These are phyloP conservation scores for Astrephomene gubernaculifera DNA, from an alignment of 139 green algal species.

Conservation along the genomic window DNA sequence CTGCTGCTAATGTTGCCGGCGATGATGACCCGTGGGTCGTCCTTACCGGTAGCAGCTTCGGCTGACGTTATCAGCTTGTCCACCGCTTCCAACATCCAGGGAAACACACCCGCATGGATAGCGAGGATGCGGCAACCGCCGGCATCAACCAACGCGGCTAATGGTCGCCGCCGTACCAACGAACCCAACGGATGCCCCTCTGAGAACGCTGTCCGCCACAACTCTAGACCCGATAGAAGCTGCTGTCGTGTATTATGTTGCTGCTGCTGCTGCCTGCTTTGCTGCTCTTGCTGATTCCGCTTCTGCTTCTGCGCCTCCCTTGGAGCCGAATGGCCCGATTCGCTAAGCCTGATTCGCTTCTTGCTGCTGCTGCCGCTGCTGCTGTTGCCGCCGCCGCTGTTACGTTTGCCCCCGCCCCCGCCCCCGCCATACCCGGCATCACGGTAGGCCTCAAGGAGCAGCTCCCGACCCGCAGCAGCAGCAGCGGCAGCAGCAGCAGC, in stretches of 20 bases:
- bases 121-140: conserved; percentile 13
- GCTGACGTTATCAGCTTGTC: not conserved
- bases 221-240: not conserved
- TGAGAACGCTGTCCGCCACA: conserved; percentile 1
- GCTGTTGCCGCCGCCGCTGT: not conserved
- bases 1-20: no score
- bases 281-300: not conserved
- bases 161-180: not conserved
- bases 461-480: not conserved
- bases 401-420: no score
- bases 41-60: no score
- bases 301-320: not conserved
- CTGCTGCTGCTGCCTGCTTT: not conserved
- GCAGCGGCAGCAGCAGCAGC: no score
- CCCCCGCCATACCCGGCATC: no score
- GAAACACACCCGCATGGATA: conserved; percentile 31
- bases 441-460: no score
- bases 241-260: not conserved
- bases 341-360: no score
- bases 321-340: not conserved
- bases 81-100: conserved; percentile 22
- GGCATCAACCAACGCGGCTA: not conserved
- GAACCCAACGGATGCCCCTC: not conserved
- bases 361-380: not conserved
- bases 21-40: no score